A percentile compares a stretch with the other conserved stretches of the same genome.
These are phyloP conservation scores for Magnolia officinalis DNA, from an alignment of 164 flowering plant genomes.

Conservation along the genomic window DNA sequence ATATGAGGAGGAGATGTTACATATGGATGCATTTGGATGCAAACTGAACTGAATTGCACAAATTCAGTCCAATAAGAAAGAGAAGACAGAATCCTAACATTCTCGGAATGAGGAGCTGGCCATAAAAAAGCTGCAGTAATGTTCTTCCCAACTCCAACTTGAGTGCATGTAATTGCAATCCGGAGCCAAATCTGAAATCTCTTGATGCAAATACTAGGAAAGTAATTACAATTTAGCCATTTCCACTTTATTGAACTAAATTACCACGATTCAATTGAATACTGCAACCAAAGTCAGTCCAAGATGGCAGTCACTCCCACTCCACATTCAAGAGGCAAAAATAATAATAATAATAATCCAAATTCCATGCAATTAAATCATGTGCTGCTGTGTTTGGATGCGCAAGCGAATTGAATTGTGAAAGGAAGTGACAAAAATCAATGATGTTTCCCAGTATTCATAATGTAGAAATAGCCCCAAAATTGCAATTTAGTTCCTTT, in stretches of 20 bases:
- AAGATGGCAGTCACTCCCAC: neutral
- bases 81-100: too few species aligned
- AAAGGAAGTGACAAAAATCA: too few species aligned
- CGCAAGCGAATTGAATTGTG: too few species aligned
- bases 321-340: neutral
- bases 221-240: neutral
- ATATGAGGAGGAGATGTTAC: too few species aligned
- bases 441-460: too few species aligned
- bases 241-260: neutral
- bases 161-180: neutral
- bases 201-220: neutral
- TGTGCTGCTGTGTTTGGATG: neutral
- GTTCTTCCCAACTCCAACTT: neutral
- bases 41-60: neutral
- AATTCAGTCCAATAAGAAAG: neutral
- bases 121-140: neutral
- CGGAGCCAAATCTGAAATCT: neutral
- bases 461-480: too few species aligned
- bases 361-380: neutral
- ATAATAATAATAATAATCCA: too few species aligned
- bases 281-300: neutral
- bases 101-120: neutral
- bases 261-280: neutral
- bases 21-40: neutral
- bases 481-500: too few species aligned